Percentiles rank a stretch among this genome's conserved stretches.
Conservation (phyloP, 2,329 filamentous ascomycete genomes). For the Diaporthe sp. region DNA sequence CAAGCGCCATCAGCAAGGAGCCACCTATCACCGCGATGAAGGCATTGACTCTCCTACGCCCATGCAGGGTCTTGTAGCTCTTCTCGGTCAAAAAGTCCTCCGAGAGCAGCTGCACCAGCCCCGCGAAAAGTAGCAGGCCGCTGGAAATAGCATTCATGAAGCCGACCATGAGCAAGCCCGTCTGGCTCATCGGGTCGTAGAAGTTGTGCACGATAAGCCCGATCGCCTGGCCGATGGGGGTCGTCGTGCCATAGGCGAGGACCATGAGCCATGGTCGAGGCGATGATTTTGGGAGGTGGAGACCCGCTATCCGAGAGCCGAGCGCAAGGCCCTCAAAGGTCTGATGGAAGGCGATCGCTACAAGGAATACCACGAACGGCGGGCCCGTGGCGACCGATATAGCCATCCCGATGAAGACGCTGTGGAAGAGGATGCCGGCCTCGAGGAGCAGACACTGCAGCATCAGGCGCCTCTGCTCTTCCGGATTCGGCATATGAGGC, state of each 20-base stretch:
- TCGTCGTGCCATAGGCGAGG: slow-evolving; percentile 80
- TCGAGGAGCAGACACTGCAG: slow-evolving; percentile 85
- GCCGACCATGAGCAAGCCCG: slow-evolving; percentile 84
- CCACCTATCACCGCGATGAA: slow-evolving; percentile 74
- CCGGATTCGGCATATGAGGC: slow-evolving; percentile 54
- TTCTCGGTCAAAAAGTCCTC: slow-evolving; percentile 86
- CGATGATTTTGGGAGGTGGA: slow-evolving; percentile 81
- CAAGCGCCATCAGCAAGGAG: slow-evolving; percentile 76
- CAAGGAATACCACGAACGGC: slow-evolving; percentile 82
- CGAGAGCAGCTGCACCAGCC: slow-evolving; percentile 84
- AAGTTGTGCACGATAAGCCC: slow-evolving; percentile 82
- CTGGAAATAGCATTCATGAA: slow-evolving; percentile 90
- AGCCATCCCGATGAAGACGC: slow-evolving; percentile 89
- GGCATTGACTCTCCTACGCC: slow-evolving; percentile 71
- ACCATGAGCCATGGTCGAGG: slow-evolving; percentile 87
- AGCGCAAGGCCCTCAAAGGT: slow-evolving; percentile 91
- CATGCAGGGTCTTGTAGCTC: slow-evolving; percentile 76
- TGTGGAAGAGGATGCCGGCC: slow-evolving; percentile 87
- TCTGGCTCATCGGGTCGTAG: slow-evolving; percentile 83
- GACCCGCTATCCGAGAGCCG: slow-evolving; percentile 85
- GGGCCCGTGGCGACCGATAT: slow-evolving; percentile 84
- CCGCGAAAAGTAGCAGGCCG: slow-evolving; percentile 84
- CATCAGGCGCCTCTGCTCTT: slow-evolving; percentile 75
- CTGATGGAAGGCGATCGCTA: slow-evolving; percentile 88
- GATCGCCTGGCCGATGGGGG: slow-evolving; percentile 86